These are phyloP conservation scores for Aspergillus panamensis DNA, from an alignment of 495 filamentous ascomycete species.

Conservation along the genomic window DNA sequence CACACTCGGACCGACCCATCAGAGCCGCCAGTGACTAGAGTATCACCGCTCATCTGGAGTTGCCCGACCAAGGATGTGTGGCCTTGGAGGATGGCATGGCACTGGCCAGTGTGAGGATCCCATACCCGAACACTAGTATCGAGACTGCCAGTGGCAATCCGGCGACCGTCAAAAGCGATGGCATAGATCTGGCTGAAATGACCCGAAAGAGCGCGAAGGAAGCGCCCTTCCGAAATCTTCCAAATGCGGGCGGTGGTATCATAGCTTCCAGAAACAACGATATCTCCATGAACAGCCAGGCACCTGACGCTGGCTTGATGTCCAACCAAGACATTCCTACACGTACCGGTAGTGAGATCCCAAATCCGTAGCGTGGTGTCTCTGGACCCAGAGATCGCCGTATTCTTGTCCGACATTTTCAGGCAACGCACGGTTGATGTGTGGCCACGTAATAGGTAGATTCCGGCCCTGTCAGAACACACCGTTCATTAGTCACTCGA, in stretches of 20 bases:
- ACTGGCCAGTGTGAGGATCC: constrained; percentile 85
- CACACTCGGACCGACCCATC: constrained; percentile 95
- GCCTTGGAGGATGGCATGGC: constrained; percentile 89
- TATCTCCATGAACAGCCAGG: constrained; percentile 90
- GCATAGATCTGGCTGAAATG: constrained; percentile 99
- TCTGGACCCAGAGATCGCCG: constrained; percentile 91
- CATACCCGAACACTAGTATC: constrained; percentile 97
- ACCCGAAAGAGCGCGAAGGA: constrained; percentile 81
- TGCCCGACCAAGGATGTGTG: constrained; percentile 98
- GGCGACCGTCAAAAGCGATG: constrained; percentile 89
- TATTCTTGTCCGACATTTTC: constrained; percentile 92
- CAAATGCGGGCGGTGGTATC: constrained; percentile 96
- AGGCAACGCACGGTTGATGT: constrained; percentile 95
- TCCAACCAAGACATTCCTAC: constrained; percentile 86
- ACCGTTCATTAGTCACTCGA: background rate
- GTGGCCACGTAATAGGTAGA: constrained; percentile 87
- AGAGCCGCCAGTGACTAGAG: constrained; percentile 91
- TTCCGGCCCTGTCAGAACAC: constrained; percentile 48
- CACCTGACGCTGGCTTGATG: constrained; percentile 97
- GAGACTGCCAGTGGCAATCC: constrained; percentile 94
- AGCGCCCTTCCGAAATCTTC: constrained; percentile 92
- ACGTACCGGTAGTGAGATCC: constrained; percentile 84
- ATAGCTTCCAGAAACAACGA: constrained; percentile 94
- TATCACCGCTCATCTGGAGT: constrained; percentile 89
- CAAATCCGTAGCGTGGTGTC: constrained; percentile 94